Evolutionary conservation across 306 rosid genomes (phyloP).

Genomic region (Purshia tridentata): DNA sequence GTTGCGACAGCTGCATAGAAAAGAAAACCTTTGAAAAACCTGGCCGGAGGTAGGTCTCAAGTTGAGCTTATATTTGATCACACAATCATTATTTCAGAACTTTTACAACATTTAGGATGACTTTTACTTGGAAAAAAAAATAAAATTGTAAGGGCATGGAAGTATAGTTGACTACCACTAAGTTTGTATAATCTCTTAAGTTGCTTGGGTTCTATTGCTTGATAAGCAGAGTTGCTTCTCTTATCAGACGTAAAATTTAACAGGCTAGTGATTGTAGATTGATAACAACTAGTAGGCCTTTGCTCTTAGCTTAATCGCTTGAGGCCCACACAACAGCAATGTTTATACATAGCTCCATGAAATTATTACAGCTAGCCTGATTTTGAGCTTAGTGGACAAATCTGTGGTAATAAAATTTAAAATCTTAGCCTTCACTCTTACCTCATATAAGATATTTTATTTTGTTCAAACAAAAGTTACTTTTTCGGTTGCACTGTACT

Average conservation of each 20-base stretch:
- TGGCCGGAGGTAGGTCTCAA: too few species aligned
- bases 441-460: neutral
- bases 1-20: neutral
- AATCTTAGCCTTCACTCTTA: neutral
- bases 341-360: neutral
- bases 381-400: neutral
- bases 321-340: neutral
- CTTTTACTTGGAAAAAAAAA: neutral
- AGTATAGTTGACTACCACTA: neutral
- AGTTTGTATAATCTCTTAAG: too few species aligned
- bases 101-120: neutral
- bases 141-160: neutral
- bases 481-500: neutral
- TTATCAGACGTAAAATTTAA: too few species aligned
- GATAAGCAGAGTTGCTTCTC: neutral
- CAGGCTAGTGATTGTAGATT: too few species aligned
- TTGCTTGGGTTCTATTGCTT: too few species aligned
- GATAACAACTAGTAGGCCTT: neutral
- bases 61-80: too few species aligned
- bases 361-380: neutral
- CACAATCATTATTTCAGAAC: too few species aligned
- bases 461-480: neutral
- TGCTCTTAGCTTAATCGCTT: neutral
- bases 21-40: neutral
- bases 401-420: too few species aligned